Percentiles rank a stretch among this genome's conserved stretches.
Evolutionary conservation across 2,329 filamentous ascomycete genomes (phyloP).

Genomic region (Tolypocladium tropicale): DNA sequence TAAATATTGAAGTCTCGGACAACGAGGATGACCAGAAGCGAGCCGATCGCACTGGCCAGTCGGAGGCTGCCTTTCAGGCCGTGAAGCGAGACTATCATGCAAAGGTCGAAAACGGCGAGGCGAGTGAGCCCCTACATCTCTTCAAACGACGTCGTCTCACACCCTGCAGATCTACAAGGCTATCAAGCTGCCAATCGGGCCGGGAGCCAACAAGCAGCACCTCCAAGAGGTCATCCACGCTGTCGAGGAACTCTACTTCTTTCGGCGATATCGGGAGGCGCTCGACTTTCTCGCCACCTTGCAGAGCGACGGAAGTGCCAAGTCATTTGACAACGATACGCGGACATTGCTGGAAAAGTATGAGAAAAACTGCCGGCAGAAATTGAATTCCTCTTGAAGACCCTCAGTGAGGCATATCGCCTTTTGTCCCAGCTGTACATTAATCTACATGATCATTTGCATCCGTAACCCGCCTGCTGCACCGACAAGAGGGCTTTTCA

Average conservation of each 20-base stretch:
- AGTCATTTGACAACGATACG: constrained; percentile 33
- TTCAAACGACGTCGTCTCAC: neutral
- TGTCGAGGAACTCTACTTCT: constrained; percentile 48
- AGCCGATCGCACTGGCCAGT: constrained; percentile 29
- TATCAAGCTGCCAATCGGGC: constrained; percentile 29
- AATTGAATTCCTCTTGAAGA: constrained; percentile 5
- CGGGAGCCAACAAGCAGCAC: constrained; percentile 31
- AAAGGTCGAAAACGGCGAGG: constrained; percentile 46
- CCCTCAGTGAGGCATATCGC: neutral
- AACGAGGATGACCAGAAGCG: constrained; percentile 13
- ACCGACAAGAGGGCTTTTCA: too few species aligned
- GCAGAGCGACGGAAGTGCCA: constrained; percentile 17
- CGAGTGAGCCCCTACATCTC: constrained; percentile 14
- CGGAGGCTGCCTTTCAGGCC: constrained; percentile 37
- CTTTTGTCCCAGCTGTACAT: neutral
- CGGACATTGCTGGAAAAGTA: constrained; percentile 30
- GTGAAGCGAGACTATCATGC: constrained; percentile 33
- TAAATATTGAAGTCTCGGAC: constrained; percentile 21
- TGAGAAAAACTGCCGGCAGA: constrained; percentile 28
- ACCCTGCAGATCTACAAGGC: constrained; percentile 30
- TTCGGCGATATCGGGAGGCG: constrained; percentile 34
- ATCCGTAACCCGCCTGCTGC: neutral
- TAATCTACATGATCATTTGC: neutral
- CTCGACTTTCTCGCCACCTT: constrained; percentile 27
- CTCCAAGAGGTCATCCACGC: constrained; percentile 43